Evolutionary conservation across 805 yeast species (phyloP), one percentile per base, ranked within the genome.

Genomic region (Candida manassasensis): DNA sequence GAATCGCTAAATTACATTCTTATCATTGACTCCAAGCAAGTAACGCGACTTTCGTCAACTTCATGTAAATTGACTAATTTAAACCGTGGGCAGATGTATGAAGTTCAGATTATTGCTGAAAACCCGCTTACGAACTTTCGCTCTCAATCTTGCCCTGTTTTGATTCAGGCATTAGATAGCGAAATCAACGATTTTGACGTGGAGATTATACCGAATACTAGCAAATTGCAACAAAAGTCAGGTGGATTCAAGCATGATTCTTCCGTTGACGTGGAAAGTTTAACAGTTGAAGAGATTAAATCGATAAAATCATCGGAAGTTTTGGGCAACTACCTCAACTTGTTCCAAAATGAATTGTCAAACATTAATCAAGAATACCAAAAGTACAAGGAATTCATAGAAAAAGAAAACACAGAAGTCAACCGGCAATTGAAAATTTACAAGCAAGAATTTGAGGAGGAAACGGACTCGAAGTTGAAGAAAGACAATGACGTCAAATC

Each of bases 401-500:
- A 27, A 8, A 17, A 33, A 6, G 60, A 56, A 21, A 31, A 38
- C n/a, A 30, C 18, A 6, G 39, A 36, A 11, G 40, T 59, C 22
- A 46, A 45, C 44, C 36, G 65, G 44, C 47, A 65, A 53, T 38
- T 48, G 49, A 34, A 53, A 46, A 40, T 48, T n/a, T 50, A 57
- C 39, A 64, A 57, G 21, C 54, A 57, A 21, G 75, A 71, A 37
- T 48, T 57, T 28, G 64, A 59, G 27, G 61, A 57, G 16, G 68
- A 58, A 31, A 43, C 57, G 11, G 68, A 61, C 24, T 38, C 34
- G 32, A 53, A 55, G 29, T 37, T 47, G 15, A 53, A 51, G 30
- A 48, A 55, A 28, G 69, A 63, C 25, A 41, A 41, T 38, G 57
- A 50, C 35, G 57, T 64, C 16, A 61, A 55, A 41, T 49, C 53